phyloP scores from a whole-genome alignment of 441 rosid species.

The Croton laevigatus region DNA sequence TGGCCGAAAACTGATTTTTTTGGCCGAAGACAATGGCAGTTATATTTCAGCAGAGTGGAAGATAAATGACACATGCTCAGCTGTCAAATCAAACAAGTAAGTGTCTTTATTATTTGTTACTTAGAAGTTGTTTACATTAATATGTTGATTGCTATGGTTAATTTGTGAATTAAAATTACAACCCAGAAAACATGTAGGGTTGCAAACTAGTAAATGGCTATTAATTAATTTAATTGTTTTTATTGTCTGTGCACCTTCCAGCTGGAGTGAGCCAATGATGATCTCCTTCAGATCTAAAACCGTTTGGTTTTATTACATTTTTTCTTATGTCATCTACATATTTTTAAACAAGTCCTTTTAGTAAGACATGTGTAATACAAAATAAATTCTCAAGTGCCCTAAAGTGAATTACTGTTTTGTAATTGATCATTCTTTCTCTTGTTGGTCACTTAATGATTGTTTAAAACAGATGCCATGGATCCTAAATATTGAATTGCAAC shows the following conservation, averaged over 20 bases:
- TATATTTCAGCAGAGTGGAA: constrained; percentile 86
- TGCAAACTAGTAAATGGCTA: background rate
- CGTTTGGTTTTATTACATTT: background rate
- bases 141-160: background rate
- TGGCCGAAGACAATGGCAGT: constrained; percentile 99
- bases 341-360: background rate
- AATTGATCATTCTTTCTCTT: background rate
- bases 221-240: background rate
- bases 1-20: no score
- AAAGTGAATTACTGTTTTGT: background rate
- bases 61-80: constrained; percentile 89
- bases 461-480: background rate
- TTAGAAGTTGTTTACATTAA: background rate
- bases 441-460: background rate
- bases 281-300: background rate
- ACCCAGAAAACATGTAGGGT: background rate
- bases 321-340: background rate
- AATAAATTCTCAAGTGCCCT: background rate
- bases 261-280: background rate
- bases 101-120: constrained; percentile 1
- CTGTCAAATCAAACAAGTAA: constrained; percentile 96
- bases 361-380: no score
- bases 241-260: background rate
- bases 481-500: background rate
- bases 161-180: background rate